Evolutionary conservation across 2,329 filamentous ascomycete genomes (phyloP), one percentile per base, ranked within the genome.

Genomic region (Xylariaceae sp.): DNA sequence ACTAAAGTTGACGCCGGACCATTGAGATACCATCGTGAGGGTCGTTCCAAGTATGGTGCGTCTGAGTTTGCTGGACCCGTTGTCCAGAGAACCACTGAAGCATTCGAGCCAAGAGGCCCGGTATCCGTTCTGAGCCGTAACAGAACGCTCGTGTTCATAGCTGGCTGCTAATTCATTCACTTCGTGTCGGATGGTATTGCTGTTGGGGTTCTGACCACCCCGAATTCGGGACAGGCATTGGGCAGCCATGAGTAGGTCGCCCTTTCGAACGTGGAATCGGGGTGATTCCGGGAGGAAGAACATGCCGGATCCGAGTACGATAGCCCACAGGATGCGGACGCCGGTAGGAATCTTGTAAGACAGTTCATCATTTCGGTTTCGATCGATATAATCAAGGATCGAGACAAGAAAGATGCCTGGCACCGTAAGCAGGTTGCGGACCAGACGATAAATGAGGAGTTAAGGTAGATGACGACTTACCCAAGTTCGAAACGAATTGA

Each of bases 91-190:
- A 66, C 89, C 83, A 62, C 71, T 83, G 75, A 89, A 85, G 80
- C 84, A 87, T 71, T 81, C 83, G 66, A 77, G 74, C 91, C 91
- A 95, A 70, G 80, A 82, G 67, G 78, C 77, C 72, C 87, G 78
- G 80, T 87, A 90, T 68, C 82, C 82, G 66, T 78, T 79, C 66
- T 80, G 74, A 64, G 88, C 88, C 60, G 89, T 86, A 60, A 88
- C 77, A 53, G 83, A 77, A 68, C 87, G 80, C 80, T 96, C 92
- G 73, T 93, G 92, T 76, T 90, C 89, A 75, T 93, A 84, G 80
- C 95, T 96, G 78, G 90, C 91, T 61, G 94, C 82, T 66, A 96
- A 90, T 78, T 96, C 91, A 49, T 88, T 83, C 51, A 95, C 81
- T 76, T 96, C 91, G 62, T 84, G 77, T 76, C 88, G 84, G 75